phyloP scores from a whole-genome alignment of 768 basidiomycete genomes.

The Zangia roseola region DNA sequence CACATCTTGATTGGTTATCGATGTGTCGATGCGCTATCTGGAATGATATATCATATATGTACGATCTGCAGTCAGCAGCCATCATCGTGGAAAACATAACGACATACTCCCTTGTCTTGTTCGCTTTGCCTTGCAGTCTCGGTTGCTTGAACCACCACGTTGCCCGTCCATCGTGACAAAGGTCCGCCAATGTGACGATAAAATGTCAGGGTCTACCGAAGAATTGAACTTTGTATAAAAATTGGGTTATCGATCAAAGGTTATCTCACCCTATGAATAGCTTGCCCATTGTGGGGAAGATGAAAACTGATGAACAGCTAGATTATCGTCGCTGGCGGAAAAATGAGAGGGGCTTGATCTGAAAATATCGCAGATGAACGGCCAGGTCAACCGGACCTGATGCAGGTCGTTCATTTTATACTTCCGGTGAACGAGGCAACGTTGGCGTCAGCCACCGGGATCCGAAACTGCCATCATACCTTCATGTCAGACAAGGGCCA shows the following conservation, averaged over 20 bases:
- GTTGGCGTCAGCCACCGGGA: too few species aligned
- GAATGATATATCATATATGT: constrained; percentile 10
- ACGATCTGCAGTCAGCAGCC: constrained; percentile 11
- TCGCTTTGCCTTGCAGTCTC: not conserved
- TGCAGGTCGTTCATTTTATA: constrained; percentile 11
- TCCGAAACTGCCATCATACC: too few species aligned
- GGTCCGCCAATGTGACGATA: too few species aligned
- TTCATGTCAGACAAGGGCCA: too few species aligned
- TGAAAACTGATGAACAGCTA: constrained; percentile 4
- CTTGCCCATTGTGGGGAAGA: constrained; percentile 16
- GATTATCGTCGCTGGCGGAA: constrained; percentile 7
- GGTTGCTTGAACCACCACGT: not conserved
- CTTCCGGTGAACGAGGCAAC: not conserved
- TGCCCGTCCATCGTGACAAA: not conserved
- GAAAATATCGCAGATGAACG: not conserved
- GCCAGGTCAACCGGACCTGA: not conserved
- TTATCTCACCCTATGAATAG: constrained; percentile 23
- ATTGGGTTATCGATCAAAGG: constrained; percentile 24
- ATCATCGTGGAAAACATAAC: constrained; percentile 5
- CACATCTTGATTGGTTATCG: constrained; percentile 27
- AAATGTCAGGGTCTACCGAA: not conserved
- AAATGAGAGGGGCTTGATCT: constrained; percentile 3
- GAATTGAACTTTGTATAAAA: not conserved
- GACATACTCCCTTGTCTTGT: constrained; percentile 3
- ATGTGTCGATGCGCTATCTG: constrained; percentile 27